These are phyloP conservation scores for Flammula alnicola DNA, from an alignment of 1,284 basidiomycete species.

Conservation along the genomic window DNA sequence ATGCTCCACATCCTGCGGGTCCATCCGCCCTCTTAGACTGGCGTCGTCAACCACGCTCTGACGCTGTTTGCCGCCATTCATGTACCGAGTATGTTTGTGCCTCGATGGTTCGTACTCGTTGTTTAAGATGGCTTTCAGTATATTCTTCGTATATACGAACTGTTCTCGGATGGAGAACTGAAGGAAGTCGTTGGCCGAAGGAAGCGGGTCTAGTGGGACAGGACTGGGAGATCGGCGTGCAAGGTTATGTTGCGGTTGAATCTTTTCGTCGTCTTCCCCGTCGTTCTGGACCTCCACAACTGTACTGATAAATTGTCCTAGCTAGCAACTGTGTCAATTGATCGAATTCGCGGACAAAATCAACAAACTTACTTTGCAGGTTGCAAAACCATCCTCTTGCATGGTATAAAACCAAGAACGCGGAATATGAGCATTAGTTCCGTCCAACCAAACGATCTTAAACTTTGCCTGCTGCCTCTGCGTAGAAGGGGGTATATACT, in stretches of 20 bases:
- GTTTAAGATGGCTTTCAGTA: slow-evolving; percentile 61
- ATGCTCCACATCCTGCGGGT: slow-evolving; percentile 50
- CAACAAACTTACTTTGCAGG: slow-evolving; percentile 52
- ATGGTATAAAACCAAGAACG: slow-evolving; percentile 57
- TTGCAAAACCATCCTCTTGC: slow-evolving; percentile 59
- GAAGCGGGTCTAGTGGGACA: slow-evolving; percentile 41
- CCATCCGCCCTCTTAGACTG: slow-evolving; percentile 56
- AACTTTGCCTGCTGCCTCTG: slow-evolving; percentile 47
- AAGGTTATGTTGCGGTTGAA: slow-evolving; percentile 19
- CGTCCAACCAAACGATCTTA: slow-evolving; percentile 60
- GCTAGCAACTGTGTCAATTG: too few species aligned
- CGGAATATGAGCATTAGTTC: slow-evolving; percentile 42
- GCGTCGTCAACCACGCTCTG: slow-evolving; percentile 50
- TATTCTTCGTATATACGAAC: slow-evolving; percentile 65
- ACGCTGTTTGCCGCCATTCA: slow-evolving; percentile 58
- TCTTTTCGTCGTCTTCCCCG: slow-evolving; percentile 43
- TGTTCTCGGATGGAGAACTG: slow-evolving; percentile 58
- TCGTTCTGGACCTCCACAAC: slow-evolving; percentile 49
- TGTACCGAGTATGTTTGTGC: slow-evolving; percentile 53
- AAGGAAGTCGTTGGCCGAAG: slow-evolving; percentile 45
- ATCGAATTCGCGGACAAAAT: background rate
- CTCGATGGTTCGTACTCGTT: slow-evolving; percentile 57
- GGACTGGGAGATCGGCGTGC: slow-evolving; percentile 37
- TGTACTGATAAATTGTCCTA: slow-evolving; percentile 59
- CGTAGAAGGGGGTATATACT: slow-evolving; percentile 51